These are phyloP conservation scores for Xylaria sp. DNA, from an alignment of 2,329 filamentous ascomycete genomes.

Conservation along the genomic window DNA sequence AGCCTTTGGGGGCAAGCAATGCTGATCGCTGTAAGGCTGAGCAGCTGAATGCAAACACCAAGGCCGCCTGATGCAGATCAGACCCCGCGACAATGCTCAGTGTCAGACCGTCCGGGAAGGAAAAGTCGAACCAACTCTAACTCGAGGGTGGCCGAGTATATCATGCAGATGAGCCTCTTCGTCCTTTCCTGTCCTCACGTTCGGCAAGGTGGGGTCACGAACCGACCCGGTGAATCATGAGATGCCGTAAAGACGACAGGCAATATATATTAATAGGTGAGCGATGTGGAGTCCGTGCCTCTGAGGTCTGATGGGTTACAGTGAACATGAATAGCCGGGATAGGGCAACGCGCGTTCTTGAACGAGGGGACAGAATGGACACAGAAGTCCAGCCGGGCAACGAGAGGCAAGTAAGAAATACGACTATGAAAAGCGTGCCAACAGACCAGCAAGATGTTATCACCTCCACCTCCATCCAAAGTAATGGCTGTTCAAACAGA, in stretches of 20 bases:
- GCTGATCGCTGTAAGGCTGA: slow-evolving; percentile 26
- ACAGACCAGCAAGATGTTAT: too few relatives aligned
- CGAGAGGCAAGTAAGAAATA: slow-evolving; percentile 10
- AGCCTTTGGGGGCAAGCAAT: slow-evolving; percentile 7
- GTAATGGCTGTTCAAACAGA: slow-evolving; percentile 17
- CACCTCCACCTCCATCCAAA: not conserved
- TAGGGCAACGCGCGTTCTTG: slow-evolving; percentile 29
- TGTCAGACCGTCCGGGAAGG: not conserved
- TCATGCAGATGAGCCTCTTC: slow-evolving; percentile 19
- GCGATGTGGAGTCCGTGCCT: slow-evolving; percentile 28
- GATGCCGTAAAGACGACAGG: slow-evolving; percentile 29
- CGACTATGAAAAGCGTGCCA: slow-evolving; percentile 21
- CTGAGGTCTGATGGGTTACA: slow-evolving; percentile 23
- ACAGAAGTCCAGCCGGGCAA: slow-evolving; percentile 19
- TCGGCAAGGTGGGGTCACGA: slow-evolving; percentile 18
- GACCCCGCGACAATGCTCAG: not conserved
- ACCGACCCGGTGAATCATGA: slow-evolving; percentile 26
- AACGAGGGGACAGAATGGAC: slow-evolving; percentile 25
- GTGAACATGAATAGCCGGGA: slow-evolving; percentile 33
- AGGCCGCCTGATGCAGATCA: slow-evolving; percentile 31
- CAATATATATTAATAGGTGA: slow-evolving; percentile 36
- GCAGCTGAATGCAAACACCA: slow-evolving; percentile 29
- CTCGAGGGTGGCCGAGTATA: slow-evolving; percentile 32
- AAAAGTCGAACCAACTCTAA: slow-evolving; percentile 19
- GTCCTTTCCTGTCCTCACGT: slow-evolving; percentile 25